These are phyloP conservation scores for Saccharata proteae DNA, from an alignment of 2,329 filamentous ascomycete genomes.

Conservation along the genomic window DNA sequence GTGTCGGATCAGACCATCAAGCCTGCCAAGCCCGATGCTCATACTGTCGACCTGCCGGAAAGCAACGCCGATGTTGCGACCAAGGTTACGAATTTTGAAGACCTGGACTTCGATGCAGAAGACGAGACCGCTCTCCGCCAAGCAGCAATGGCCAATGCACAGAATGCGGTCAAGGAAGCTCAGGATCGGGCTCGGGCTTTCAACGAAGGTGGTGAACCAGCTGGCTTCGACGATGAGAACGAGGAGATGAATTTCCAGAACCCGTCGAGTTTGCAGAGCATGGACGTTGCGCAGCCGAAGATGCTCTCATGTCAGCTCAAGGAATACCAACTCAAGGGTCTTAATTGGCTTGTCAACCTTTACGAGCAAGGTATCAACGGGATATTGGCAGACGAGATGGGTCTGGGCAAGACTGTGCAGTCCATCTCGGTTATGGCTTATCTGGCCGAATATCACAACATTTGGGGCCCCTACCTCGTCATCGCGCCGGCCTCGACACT, in stretches of 20 bases:
- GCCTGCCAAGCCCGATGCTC: constrained; percentile 26
- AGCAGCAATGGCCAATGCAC: constrained; percentile 88
- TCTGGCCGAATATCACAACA: constrained; percentile 90
- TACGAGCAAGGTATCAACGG: constrained; percentile 99
- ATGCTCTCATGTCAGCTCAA: constrained; percentile 90
- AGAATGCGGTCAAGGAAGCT: constrained; percentile 88
- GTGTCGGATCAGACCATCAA: constrained; percentile 36
- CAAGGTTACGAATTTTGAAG: constrained; percentile 88
- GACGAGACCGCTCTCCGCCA: constrained; percentile 72
- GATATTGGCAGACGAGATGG: constrained; percentile 98
- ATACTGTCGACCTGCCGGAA: constrained; percentile 36
- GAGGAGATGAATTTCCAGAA: constrained; percentile 99
- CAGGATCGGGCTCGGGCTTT: constrained; percentile 88
- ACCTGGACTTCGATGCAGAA: constrained; percentile 89
- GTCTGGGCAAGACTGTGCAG: constrained; percentile 96
- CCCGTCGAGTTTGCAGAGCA: constrained; percentile 84
- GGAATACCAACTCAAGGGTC: constrained; percentile 96
- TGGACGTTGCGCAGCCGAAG: constrained; percentile 88
- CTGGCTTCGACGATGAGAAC: constrained; percentile 86
- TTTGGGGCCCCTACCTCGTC: constrained; percentile 95
- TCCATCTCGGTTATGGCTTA: constrained; percentile 99
- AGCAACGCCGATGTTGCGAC: constrained; percentile 38
- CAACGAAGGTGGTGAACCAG: constrained; percentile 57
- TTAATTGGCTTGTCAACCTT: constrained; percentile 97
- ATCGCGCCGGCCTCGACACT: constrained; percentile 92